Conservation (phyloP, 1,284 basidiomycete genomes). For the Xanthoconium separans region DNA sequence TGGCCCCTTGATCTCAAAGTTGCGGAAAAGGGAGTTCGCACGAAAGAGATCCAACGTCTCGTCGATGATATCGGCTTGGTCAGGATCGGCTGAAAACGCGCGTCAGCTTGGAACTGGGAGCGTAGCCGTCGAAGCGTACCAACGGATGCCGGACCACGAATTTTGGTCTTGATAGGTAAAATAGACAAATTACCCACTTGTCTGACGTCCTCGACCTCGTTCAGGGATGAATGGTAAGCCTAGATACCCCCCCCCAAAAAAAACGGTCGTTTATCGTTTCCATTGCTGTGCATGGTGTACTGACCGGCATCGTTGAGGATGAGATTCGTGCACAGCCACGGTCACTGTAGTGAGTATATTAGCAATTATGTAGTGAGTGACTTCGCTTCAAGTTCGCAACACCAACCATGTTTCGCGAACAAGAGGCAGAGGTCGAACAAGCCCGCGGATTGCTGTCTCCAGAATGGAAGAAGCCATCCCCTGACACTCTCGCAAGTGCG, state of each 20-base stretch:
- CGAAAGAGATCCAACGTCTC: constrained; percentile 97
- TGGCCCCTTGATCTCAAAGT: constrained; percentile 99
- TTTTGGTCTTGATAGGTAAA: constrained; percentile 88
- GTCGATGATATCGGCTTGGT: constrained; percentile 88
- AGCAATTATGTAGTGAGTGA: no score
- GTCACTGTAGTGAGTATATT: neutral
- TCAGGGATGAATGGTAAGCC: constrained; percentile 97
- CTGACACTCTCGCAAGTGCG: constrained; percentile 72
- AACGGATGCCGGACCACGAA: constrained; percentile 89
- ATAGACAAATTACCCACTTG: constrained; percentile 90
- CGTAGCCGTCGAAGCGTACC: constrained; percentile 44
- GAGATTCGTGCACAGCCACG: constrained; percentile 11
- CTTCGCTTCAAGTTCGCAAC: neutral
- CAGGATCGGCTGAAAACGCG: constrained; percentile 62
- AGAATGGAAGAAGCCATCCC: constrained; percentile 54
- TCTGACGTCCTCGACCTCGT: constrained; percentile 80
- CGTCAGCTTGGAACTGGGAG: constrained; percentile 1
- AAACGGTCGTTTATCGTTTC: constrained; percentile 3
- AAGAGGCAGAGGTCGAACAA: constrained; percentile 44
- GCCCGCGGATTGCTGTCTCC: constrained; percentile 43
- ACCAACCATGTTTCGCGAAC: constrained; percentile 34
- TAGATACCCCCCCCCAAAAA: constrained; percentile 37
- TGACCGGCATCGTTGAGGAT: constrained; percentile 28
- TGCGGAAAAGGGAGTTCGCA: constrained; percentile 98
- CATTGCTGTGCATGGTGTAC: constrained; percentile 11